Base-by-base conservation (phyloP, 805 yeast species). In the Pichia occidentalis region DNA sequence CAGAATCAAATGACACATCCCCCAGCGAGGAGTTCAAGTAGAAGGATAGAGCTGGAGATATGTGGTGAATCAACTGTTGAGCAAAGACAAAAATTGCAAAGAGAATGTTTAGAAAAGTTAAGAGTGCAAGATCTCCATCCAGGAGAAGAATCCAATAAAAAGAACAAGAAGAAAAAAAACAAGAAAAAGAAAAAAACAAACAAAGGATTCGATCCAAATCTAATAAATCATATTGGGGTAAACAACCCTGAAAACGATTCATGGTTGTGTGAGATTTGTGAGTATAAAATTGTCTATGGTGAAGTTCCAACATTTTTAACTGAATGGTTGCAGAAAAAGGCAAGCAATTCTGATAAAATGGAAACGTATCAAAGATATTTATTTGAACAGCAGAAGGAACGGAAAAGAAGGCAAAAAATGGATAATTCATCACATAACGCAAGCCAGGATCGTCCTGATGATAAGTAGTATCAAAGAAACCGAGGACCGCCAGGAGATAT, bases 271-370 rank as follows among this genome's bases (percentile, higher is more conserved):
- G 57, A 68, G 33, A 61, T 71, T 31, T 71, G 77, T 54, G 72
- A 71, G 44, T 71, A 68, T 50, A 73, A 71, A 47, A 59, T 60
- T 8, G 61, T 71, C 4, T 71, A 57, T 48, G 77, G 77, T 2
- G 51, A 50, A 22, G 63, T 65, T 39, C 77, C 77, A 1, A 43
- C 54, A 18, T 65, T 64, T 42, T 53, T 69, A 54, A 63, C 69
- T 46, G 61, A 63, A 43, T 68, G 73, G 71, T 63, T 64, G 40
- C 65, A 69, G 37, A 54, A 55, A 34, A 59, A 61, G 33, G 49
- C 62, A 24, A 45, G 36, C 29, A 52, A 52, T 24, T 48, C 59
- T 54, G 50, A 63, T 52, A 49, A 65, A 61, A 35, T 48, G 33
- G 49, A 44, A 21, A 39, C 25, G 8, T 39, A 42, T 14, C 52